Evolutionary conservation across 2,329 filamentous ascomycete species (phyloP).

Genomic region (Elsinoe fawcettii): DNA sequence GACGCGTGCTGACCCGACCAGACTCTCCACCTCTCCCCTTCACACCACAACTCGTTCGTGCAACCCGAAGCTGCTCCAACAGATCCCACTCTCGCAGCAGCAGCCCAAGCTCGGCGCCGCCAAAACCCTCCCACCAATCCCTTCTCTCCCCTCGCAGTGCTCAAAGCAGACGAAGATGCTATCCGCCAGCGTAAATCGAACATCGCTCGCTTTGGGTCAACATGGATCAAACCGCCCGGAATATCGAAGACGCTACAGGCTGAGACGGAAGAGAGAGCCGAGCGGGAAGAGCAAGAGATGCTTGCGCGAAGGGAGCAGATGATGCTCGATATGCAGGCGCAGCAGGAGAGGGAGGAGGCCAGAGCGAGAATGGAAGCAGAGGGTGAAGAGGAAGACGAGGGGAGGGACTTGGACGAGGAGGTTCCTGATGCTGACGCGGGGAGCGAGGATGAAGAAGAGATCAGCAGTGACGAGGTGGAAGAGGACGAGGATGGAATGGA

Average conservation of each 20-base stretch:
- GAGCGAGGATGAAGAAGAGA: constrained; percentile 51
- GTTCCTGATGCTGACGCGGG: constrained; percentile 45
- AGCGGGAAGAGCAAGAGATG: constrained; percentile 78
- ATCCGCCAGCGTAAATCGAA: constrained; percentile 70
- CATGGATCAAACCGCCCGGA: constrained; percentile 85
- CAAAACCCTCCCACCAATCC: constrained; percentile 31
- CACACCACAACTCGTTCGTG: constrained; percentile 8
- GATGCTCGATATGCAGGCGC: constrained; percentile 61
- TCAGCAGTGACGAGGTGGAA: constrained; percentile 54
- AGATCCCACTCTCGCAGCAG: neutral
- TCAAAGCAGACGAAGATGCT: constrained; percentile 68
- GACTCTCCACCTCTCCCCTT: constrained; percentile 10
- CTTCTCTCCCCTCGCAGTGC: constrained; percentile 56
- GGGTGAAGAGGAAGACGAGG: constrained; percentile 34
- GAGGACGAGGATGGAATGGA: constrained; percentile 45
- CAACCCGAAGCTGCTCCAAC: neutral
- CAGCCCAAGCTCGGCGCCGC: constrained; percentile 19
- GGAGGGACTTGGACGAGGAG: constrained; percentile 61
- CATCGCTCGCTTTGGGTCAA: constrained; percentile 77
- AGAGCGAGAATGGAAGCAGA: constrained; percentile 29
- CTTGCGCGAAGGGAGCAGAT: constrained; percentile 62
- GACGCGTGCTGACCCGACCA: neutral
- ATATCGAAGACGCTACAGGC: constrained; percentile 84
- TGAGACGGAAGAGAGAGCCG: constrained; percentile 78
- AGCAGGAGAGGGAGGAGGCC: constrained; percentile 52